Percentiles rank a stretch among this genome's conserved stretches.
These are phyloP conservation scores for Rhizopogon vulgaris DNA, from an alignment of 768 basidiomycete genomes.

Conservation along the genomic window DNA sequence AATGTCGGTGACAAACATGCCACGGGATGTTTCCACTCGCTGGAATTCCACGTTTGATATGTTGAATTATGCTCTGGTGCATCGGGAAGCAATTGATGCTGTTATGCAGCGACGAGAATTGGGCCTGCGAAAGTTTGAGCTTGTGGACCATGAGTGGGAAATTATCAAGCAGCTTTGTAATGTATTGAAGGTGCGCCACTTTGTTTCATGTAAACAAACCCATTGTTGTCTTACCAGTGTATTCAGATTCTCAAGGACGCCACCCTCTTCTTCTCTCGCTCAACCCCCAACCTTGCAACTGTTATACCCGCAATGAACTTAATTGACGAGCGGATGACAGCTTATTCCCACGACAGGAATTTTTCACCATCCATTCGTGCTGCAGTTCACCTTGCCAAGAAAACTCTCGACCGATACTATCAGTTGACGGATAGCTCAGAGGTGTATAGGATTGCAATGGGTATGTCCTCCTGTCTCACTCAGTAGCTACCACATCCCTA, in stretches of 20 bases:
- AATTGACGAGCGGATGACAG: constrained; percentile 16
- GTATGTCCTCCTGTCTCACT: constrained; percentile 13
- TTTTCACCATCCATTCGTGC: constrained; percentile 12
- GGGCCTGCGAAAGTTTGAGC: constrained; percentile 9
- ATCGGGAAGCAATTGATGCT: constrained; percentile 17
- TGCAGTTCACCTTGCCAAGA: constrained; percentile 12
- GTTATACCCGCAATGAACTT: constrained; percentile 29
- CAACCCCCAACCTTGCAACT: constrained; percentile 12
- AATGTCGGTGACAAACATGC: constrained; percentile 3
- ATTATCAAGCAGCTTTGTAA: constrained; percentile 15
- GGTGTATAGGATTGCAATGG: constrained; percentile 23
- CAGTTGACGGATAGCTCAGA: constrained; percentile 14
- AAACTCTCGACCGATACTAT: constrained; percentile 22
- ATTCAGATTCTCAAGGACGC: constrained; percentile 16
- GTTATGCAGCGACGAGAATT: constrained; percentile 11
- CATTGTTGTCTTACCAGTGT: neutral
- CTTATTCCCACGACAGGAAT: constrained; percentile 10
- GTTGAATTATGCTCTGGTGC: constrained; percentile 13
- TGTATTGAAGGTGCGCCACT: constrained; percentile 12
- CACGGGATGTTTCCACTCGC: constrained; percentile 9
- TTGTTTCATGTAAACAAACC: neutral
- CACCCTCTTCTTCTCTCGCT: constrained; percentile 20
- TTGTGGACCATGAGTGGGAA: constrained; percentile 16
- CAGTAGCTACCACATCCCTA: too few relatives aligned
- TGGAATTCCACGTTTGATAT: constrained; percentile 19